phyloP scores from a whole-genome alignment of 2,329 filamentous ascomycete species.

The Coleophoma eucalyptorum region DNA sequence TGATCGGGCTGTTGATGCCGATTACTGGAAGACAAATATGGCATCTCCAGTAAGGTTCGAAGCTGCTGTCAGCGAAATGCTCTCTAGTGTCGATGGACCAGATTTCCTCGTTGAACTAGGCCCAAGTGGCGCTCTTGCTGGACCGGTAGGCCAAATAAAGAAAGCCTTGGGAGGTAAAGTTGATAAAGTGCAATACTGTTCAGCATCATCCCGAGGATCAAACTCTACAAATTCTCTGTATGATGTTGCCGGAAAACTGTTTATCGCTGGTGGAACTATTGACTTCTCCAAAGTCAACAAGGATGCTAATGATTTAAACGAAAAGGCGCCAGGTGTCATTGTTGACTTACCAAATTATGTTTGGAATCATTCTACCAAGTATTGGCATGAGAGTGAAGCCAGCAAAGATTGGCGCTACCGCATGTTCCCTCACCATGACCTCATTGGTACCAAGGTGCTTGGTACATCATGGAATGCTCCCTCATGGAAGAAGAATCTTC shows the following conservation, averaged over 20 bases:
- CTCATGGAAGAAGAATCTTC: constrained; percentile 19
- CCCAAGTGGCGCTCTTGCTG: constrained; percentile 26
- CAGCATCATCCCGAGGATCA: constrained; percentile 11
- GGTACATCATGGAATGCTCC: constrained; percentile 10
- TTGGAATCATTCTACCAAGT: constrained; percentile 42
- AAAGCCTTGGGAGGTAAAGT: background rate
- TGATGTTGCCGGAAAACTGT: constrained; percentile 1
- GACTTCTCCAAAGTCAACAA: constrained; percentile 33
- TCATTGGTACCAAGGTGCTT: constrained; percentile 28
- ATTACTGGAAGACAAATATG: constrained; percentile 2
- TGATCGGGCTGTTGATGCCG: background rate
- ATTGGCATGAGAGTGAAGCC: constrained; percentile 48
- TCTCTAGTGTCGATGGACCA: background rate
- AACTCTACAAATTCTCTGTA: background rate
- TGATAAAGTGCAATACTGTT: background rate
- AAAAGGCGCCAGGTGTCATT: constrained; percentile 18
- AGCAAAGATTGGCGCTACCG: constrained; percentile 39
- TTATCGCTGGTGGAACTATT: background rate
- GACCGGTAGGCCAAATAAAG: constrained; percentile 22
- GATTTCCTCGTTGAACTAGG: constrained; percentile 24
- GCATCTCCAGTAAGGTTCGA: constrained; percentile 2
- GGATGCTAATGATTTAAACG: constrained; percentile 23
- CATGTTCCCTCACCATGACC: constrained; percentile 26
- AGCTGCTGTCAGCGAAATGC: background rate
- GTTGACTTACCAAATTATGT: constrained; percentile 35